Evolutionary conservation across 1,284 basidiomycete species (phyloP), one percentile per base, ranked within the genome.

Genomic region (Cryptococcus hybrid): DNA sequence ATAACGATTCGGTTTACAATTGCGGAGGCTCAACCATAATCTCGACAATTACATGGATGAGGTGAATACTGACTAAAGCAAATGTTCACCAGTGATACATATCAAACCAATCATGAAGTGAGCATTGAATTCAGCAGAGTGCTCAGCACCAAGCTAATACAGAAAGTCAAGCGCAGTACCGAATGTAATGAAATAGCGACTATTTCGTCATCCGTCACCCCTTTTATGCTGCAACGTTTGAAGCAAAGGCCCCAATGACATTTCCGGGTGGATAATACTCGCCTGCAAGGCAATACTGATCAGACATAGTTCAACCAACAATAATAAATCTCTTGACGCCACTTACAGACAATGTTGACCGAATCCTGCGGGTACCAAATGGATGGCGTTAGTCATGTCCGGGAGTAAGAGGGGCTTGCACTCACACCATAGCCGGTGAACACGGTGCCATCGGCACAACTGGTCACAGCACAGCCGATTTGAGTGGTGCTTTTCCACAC

Each of bases 401-500:
- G 30, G 3, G 30, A 30, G 30, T 30, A 30, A 30, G 30, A 3
- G 30, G 30, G 40, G 40, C n/a, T 12, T 42, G 3, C 8, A 40
- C 57, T 58, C 34, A 58, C 57, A 9, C 54, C 59, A 52, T 59
- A 59, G n/a, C 57, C 62, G 4, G 47, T 58, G 52, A 65, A 63
- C 56, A 70, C 59, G 13, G 60, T 60, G 47, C 61, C 63, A 24
- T 63, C 63, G 3, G 64, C 47, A 55, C 70, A 73, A 6, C 53
- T 36, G 7, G 60, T 47, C 6, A 55, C 46, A 0, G 64, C 73
- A 52, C 75, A 77, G 11, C 75, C 75, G 35, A 77, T 39, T 52
- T 68, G 37, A 15, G 64, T 66, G 8, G 74, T 73, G 12, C 18
- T 60, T 61, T 77, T 73, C 75, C 75, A 77, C 18, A 77, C 74